Conservation (phyloP, 805 yeast species). For the Candida ascalaphidarum region DNA sequence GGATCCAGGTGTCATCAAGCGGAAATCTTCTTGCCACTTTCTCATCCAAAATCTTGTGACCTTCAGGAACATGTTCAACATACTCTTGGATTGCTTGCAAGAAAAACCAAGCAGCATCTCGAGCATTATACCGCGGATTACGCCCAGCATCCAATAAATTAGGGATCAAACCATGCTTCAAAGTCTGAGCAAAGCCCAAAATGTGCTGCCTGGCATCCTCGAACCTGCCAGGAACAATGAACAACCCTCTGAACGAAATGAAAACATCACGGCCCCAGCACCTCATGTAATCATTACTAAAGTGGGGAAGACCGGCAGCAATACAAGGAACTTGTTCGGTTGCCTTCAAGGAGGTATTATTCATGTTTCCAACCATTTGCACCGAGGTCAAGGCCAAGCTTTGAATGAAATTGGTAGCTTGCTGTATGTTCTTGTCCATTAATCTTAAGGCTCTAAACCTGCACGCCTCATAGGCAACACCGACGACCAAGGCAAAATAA, state of each 20-base stretch:
- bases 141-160: slow-evolving; percentile 87
- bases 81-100: slow-evolving; percentile 85
- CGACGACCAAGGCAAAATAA: slow-evolving; percentile 75
- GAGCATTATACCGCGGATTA: slow-evolving; percentile 89
- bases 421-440: slow-evolving; percentile 45
- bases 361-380: slow-evolving; percentile 75
- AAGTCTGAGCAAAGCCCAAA: slow-evolving; percentile 77
- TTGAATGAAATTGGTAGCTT: slow-evolving; percentile 68
- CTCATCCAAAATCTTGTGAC: slow-evolving; percentile 57
- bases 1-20: slow-evolving; percentile 70
- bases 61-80: slow-evolving; percentile 57
- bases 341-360: slow-evolving; percentile 71
- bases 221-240: slow-evolving; percentile 67
- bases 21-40: slow-evolving; percentile 82
- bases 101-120: slow-evolving; percentile 97
- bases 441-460: slow-evolving; percentile 55
- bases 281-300: slow-evolving; percentile 84
- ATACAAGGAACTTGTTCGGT: slow-evolving; percentile 54
- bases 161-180: slow-evolving; percentile 93
- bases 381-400: slow-evolving; percentile 72
- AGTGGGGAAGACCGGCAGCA: slow-evolving; percentile 97
- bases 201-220: slow-evolving; percentile 79
- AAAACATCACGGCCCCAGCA: slow-evolving; percentile 99
- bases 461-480: slow-evolving; percentile 77
- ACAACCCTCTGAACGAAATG: slow-evolving; percentile 74